Evolutionary conservation across 139 green algal species (phyloP), one percentile per base, ranked within the genome.

Genomic region (Dunaliella primolecta): DNA sequence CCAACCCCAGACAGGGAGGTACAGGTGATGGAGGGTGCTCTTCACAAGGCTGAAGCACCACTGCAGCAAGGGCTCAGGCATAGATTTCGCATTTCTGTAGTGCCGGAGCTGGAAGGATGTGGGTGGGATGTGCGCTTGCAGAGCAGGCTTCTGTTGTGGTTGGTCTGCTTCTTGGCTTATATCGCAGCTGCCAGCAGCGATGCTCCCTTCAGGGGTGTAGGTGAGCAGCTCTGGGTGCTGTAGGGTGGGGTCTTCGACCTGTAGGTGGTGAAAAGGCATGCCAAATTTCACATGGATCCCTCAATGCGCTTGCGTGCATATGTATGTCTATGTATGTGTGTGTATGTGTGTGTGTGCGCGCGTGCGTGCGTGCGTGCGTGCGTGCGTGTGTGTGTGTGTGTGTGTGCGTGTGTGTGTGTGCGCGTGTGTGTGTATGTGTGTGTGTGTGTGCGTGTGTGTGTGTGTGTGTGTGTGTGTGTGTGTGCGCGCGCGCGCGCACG

Each of bases 1-100:
- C 75, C 75, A 80, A n/a, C 75, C 75, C 75, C 75, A 80, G 1
- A 80, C 75, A 38, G 75, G 75, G n/a, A 80, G 2, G 75, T 80
- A 80, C n/a, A 80, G 30, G 7, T 80, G 29, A 36, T 80, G 33
- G 1, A 80, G 75, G n/a, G 32, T 32, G 7, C n/a, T 33, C n/a
- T 80, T 80, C n/a, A 80, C 75, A 11, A 80, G 75, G 11, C 30
- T 33, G 33, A 80, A 80, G 21, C n/a, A 36, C 75, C 75, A 80
- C 29, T 38, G n/a, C n/a, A 38, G 75, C 75, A 80, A n/a, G 46
- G 46, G 46, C 46, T 64, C 46, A 7, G 46, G 46, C 46, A 64
- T 64, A 25, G 46, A 64, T 15, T 64, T 64, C 15, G 46, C 46
- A 64, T 7, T n/a, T n/a, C n/a, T 64, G 46, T 64, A 64, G 15